Percentiles rank a stretch among this genome's conserved stretches.
Evolutionary conservation across 169 alveolate species (phyloP).

Genomic region (Plasmodium vinckei): DNA sequence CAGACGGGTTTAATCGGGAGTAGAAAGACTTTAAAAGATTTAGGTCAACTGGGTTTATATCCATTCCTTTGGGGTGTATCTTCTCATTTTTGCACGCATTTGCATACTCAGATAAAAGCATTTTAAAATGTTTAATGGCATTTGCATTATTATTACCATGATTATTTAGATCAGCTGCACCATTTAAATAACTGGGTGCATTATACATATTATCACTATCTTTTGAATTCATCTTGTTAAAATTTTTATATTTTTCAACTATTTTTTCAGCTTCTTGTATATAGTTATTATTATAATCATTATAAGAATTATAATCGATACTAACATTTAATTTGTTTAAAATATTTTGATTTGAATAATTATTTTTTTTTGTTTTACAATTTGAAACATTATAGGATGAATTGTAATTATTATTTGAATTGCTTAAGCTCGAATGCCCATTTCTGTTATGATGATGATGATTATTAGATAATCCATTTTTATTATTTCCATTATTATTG

Average conservation of each 20-base stretch:
- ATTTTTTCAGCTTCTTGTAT: conserved; percentile 72
- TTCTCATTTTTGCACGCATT: conserved; percentile 46
- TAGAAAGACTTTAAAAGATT: conserved; percentile 11
- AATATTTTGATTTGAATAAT: conserved; percentile 65
- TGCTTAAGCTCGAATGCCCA: neutral
- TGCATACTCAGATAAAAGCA: conserved; percentile 45
- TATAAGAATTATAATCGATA: conserved; percentile 47
- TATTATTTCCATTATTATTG: neutral
- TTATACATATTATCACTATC: conserved; percentile 70
- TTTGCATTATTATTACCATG: conserved; percentile 9
- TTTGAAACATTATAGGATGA: neutral
- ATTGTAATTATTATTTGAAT: conserved; percentile 1
- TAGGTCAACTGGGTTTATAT: conserved; percentile 14
- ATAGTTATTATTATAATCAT: conserved; percentile 47
- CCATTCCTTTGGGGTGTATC: conserved; percentile 6
- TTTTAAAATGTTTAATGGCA: conserved; percentile 47
- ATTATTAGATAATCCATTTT: neutral
- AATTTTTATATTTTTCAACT: conserved; percentile 56
- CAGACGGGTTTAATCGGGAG: conserved; percentile 15
- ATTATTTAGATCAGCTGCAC: conserved; percentile 4
- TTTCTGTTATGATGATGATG: neutral
- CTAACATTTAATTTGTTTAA: conserved; percentile 58
- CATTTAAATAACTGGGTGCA: conserved; percentile 24
- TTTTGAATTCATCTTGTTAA: conserved; percentile 44
- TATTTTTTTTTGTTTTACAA: conserved; percentile 22